Percentiles rank a stretch among this genome's conserved stretches.
Evolutionary conservation across 192 early-diverging fungal genomes (phyloP).

Genomic region (Pilobolus umbonatus): DNA sequence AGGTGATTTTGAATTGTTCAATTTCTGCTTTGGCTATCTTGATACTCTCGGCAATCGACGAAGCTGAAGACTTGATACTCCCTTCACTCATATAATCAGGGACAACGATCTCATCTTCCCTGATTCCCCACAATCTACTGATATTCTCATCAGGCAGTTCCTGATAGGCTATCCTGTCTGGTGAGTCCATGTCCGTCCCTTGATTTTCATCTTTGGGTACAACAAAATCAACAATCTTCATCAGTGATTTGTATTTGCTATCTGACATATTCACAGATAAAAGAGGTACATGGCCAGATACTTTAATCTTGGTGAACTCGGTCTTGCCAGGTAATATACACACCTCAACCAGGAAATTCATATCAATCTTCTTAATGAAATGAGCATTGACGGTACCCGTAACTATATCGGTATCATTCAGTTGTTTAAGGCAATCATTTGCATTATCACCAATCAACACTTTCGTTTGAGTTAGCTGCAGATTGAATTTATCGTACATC

Average conservation of each 20-base stretch:
- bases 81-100: not conserved
- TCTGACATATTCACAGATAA: conserved; percentile 77
- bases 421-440: conserved; percentile 15
- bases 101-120: not conserved
- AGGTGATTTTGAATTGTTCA: conserved; percentile 41
- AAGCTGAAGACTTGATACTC: not conserved
- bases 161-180: conserved; percentile 10
- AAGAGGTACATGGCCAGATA: conserved; percentile 65
- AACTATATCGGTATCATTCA: conserved; percentile 27
- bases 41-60: not conserved
- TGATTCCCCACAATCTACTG: not conserved
- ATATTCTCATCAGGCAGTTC: not conserved
- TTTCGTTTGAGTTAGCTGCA: conserved; percentile 64
- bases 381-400: conserved; percentile 36
- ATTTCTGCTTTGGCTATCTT: not conserved
- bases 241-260: conserved; percentile 77
- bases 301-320: conserved; percentile 60
- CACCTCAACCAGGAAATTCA: conserved; percentile 61
- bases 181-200: conserved; percentile 11
- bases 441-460: conserved; percentile 54
- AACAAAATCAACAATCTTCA: conserved; percentile 67
- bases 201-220: conserved; percentile 22
- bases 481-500: conserved; percentile 80
- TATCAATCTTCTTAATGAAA: conserved; percentile 69
- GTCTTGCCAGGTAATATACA: conserved; percentile 70